Base-by-base conservation (phyloP, 2,329 filamentous ascomycete species). In the Fusarium gaditjirri region DNA sequence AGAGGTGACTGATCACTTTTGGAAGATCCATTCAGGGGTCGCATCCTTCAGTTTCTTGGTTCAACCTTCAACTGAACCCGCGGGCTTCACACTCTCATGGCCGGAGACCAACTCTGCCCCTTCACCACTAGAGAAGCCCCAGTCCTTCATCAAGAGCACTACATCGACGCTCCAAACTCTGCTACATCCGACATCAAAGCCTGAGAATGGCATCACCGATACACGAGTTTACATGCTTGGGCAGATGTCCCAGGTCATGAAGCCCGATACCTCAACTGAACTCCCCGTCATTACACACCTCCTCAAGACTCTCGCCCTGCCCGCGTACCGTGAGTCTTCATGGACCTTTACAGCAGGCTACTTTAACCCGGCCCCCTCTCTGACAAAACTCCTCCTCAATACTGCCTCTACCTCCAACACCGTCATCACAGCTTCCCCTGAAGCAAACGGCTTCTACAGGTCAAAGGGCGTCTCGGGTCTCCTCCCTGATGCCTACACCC, bases 291-390 rank as follows among this genome's bases (percentile, higher is more conserved):
- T 99, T 23, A 94, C 90, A 0, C 88, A 89, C 49, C 88, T 98
- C 42, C 87, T 98, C 7, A 87, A 88, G 46, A 88, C 88, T 2
- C 87, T 98, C 7, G 87, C 91, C 1, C 83, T 81, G 1, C 87
- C 92, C 0, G 83, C 86, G 10, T 93, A 94, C 76, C 84, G 86
- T 14, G 87, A 89, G 38, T 93, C 93, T 0, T 92, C 90, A 19
- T 99, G 96, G 96, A 96, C 94, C 1, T 98, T 99, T 81, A 98
- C 96, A 2, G 96, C 96, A 0, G 96, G 96, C 57, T 99, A 99
- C 84, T 99, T 99, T 85, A 99, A 99, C 84, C 97, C 97, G 61
- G 94, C 94, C 11, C 92, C 94, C 0, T 90, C 91, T 8, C 89
- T 98, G 25, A 95, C 93, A 5, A 89, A 91, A 42, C 88, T 97